Conservation (phyloP, 257 asterid species). For the Solanum rostratum region DNA sequence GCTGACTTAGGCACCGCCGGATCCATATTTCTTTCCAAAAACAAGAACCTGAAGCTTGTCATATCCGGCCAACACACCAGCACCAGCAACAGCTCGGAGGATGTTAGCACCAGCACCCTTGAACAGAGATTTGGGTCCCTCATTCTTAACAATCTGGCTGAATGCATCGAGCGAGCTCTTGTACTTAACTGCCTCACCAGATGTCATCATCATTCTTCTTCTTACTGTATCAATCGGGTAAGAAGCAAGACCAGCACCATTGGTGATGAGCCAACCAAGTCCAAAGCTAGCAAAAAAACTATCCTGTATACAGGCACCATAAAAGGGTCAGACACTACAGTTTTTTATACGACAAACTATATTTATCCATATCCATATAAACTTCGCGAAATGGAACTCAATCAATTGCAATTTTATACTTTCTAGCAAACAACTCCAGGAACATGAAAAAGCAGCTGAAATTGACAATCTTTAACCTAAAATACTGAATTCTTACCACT, state of each 20-base stretch:
- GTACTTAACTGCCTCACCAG: conserved; percentile 93
- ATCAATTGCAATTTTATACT: background rate
- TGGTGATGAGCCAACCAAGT: conserved; percentile 90
- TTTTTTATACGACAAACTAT: background rate
- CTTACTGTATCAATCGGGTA: conserved; percentile 88
- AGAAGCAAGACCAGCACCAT: conserved; percentile 90
- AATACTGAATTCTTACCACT: background rate
- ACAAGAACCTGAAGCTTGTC: conserved; percentile 87
- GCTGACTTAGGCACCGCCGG: conserved; percentile 58
- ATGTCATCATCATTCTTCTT: conserved; percentile 97
- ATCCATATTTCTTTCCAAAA: conserved; percentile 82
- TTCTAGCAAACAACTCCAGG: background rate
- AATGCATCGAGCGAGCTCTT: conserved; percentile 82
- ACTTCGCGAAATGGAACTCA: background rate
- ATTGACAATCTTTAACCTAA: background rate
- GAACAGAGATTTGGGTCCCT: conserved; percentile 73
- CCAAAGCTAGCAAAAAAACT: conserved; percentile 90
- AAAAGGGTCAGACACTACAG: background rate
- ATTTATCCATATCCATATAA: background rate
- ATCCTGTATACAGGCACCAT: conserved; percentile 39
- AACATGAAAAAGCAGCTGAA: background rate
- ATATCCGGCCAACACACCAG: conserved; percentile 87
- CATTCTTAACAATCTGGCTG: conserved; percentile 60
- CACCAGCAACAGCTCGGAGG: conserved; percentile 89
- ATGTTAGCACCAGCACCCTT: conserved; percentile 95